phyloP scores from a whole-genome alignment of 495 filamentous ascomycete genomes.

The Ramalina intermedia region DNA sequence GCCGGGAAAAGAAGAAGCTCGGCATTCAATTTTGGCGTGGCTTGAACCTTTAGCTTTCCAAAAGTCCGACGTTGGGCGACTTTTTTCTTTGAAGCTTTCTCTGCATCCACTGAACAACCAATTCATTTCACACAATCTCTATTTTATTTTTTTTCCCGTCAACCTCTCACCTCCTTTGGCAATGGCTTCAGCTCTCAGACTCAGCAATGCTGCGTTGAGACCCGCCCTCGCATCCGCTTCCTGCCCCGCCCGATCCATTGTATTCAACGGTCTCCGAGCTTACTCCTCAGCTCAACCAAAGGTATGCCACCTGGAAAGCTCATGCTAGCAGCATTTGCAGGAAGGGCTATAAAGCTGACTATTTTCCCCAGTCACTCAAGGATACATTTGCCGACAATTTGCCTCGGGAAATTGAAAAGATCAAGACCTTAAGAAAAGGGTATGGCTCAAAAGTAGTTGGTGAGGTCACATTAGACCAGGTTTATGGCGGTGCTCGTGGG shows the following conservation, averaged over 20 bases:
- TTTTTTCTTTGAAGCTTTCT: slow-evolving; percentile 1
- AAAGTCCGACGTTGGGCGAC: background rate
- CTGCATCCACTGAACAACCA: background rate
- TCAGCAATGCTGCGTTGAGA: slow-evolving; percentile 61
- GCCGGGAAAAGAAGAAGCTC: slow-evolving; percentile 12
- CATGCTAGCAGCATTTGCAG: slow-evolving; percentile 20
- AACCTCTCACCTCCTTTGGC: slow-evolving; percentile 9
- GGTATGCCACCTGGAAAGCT: slow-evolving; percentile 35
- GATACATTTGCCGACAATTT: slow-evolving; percentile 94
- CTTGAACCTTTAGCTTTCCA: background rate
- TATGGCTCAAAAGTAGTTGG: slow-evolving; percentile 88
- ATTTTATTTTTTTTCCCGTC: background rate
- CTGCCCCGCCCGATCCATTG: slow-evolving; percentile 41
- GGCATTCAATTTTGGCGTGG: slow-evolving; percentile 1
- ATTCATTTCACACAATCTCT: background rate
- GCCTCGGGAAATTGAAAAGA: slow-evolving; percentile 92
- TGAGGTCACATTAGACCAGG: slow-evolving; percentile 97
- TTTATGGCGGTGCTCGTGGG: slow-evolving; percentile 96
- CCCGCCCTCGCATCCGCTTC: slow-evolving; percentile 48
- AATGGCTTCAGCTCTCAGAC: slow-evolving; percentile 70
- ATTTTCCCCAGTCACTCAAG: slow-evolving; percentile 65
- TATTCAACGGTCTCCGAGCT: slow-evolving; percentile 70
- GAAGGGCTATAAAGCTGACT: background rate
- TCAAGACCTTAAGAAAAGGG: slow-evolving; percentile 94
- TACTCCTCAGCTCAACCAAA: slow-evolving; percentile 80